Percentiles rank a stretch among this genome's conserved stretches.
Conservation (phyloP, 2,329 filamentous ascomycete species). For the Madurella fahalii region DNA sequence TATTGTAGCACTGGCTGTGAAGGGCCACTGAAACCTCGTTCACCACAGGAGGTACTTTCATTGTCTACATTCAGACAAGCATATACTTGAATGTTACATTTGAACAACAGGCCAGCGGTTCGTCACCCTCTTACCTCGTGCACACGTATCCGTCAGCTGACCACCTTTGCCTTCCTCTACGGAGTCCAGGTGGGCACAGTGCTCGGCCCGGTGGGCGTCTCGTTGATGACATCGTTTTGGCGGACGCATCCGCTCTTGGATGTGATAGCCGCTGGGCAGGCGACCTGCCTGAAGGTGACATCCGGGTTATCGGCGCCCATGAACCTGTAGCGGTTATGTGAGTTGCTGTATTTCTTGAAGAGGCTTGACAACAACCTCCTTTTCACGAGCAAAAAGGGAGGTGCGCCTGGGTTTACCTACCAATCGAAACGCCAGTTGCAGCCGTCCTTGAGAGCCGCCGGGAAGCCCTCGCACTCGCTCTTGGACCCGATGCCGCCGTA, state of each 20-base stretch:
- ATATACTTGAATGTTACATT: too few species aligned
- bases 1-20: too few species aligned
- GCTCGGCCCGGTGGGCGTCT: constrained; percentile 31
- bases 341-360: too few species aligned
- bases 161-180: not conserved
- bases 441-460: constrained; percentile 49
- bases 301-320: constrained; percentile 53
- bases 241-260: constrained; percentile 34
- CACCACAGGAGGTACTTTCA: too few species aligned
- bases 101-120: too few species aligned
- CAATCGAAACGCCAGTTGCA: constrained; percentile 64
- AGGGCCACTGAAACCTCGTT: too few species aligned
- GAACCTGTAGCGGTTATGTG: constrained; percentile 37
- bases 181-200: constrained; percentile 30
- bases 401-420: not conserved
- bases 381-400: not conserved
- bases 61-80: too few species aligned
- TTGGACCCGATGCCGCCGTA: constrained; percentile 55
- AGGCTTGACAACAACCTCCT: not conserved
- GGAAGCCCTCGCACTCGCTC: constrained; percentile 50
- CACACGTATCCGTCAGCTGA: not conserved
- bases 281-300: constrained; percentile 52
- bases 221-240: constrained; percentile 32
- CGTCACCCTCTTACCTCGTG: too few species aligned
- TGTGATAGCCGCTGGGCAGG: constrained; percentile 29